Conservation (phyloP, 78 protist species). For the Cavenderia fasciculata region DNA sequence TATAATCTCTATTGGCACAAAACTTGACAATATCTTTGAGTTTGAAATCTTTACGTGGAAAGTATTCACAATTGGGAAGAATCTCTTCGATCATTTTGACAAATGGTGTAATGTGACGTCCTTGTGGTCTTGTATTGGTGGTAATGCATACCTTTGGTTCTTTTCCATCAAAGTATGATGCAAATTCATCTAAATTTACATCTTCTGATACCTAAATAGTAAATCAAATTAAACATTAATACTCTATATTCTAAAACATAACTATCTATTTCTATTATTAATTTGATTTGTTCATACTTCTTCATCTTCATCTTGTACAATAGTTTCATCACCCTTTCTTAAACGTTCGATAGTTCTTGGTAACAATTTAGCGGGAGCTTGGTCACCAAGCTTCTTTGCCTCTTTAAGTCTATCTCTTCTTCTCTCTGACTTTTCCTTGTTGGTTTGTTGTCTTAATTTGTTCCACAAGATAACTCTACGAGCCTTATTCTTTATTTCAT, state of each 20-base stretch:
- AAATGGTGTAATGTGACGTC: constrained; percentile 4
- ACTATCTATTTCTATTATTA: no score
- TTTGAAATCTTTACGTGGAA: constrained; percentile 63
- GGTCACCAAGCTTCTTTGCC: constrained; percentile 61
- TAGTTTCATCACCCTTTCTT: constrained; percentile 89
- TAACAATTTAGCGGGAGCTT: constrained; percentile 77
- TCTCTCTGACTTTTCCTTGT: constrained; percentile 35
- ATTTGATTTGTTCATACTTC: constrained; percentile 67
- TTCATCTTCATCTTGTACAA: constrained; percentile 81
- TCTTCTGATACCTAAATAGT: constrained; percentile 61
- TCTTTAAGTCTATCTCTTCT: constrained; percentile 63
- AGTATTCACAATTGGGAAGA: constrained; percentile 86
- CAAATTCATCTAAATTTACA: constrained; percentile 81
- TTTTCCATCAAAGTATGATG: constrained; percentile 70
- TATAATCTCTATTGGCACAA: constrained; percentile 88
- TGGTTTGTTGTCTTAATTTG: constrained; percentile 40
- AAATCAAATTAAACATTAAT: background rate
- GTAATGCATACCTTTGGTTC: constrained; percentile 76
- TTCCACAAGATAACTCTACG: constrained; percentile 19
- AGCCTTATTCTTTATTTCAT: constrained; percentile 67
- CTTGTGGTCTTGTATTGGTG: constrained; percentile 55
- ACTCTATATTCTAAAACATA: no score
- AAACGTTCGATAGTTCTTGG: constrained; percentile 91
- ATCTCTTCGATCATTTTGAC: constrained; percentile 47
- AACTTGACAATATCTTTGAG: constrained; percentile 89